These are phyloP conservation scores for Sideroxylon spinosum DNA, from an alignment of 179 eudicot species.

Conservation along the genomic window DNA sequence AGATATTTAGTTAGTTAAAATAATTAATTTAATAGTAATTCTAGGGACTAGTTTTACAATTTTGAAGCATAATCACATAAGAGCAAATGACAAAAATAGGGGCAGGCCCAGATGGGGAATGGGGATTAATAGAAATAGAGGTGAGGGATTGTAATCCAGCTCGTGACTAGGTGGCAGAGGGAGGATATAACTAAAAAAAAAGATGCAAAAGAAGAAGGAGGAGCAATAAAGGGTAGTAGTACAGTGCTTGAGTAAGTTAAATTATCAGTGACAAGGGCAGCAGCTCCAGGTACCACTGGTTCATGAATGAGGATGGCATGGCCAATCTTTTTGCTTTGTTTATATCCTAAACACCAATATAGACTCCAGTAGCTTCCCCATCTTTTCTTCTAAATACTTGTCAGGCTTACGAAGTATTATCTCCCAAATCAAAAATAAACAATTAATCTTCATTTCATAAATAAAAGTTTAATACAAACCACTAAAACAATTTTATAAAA, in stretches of 20 bases:
- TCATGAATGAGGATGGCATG: constrained; percentile 71
- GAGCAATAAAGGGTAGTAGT: constrained; percentile 69
- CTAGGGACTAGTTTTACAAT: no score
- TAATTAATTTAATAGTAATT: no score
- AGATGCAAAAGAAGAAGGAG: constrained; percentile 93
- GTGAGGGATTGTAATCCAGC: constrained; percentile 49
- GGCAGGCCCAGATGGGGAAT: constrained; percentile 59
- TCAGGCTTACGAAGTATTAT: no score
- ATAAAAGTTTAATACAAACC: no score
- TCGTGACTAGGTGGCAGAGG: constrained; percentile 70
- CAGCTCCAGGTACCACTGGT: constrained; percentile 31
- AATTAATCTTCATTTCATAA: no score
- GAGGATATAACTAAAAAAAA: constrained; percentile 83
- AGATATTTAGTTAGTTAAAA: no score
- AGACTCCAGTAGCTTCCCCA: constrained; percentile 68
- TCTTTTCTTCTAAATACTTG: constrained; percentile 70
- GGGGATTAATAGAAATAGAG: constrained; percentile 49
- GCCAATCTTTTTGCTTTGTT: constrained; percentile 50
- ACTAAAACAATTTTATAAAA: no score
- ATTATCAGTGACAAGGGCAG: constrained; percentile 34
- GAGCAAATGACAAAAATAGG: constrained; percentile 73
- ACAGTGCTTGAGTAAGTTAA: constrained; percentile 32
- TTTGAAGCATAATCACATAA: no score
- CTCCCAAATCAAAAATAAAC: no score
- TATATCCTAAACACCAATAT: constrained; percentile 70